Evolutionary conservation across 495 filamentous ascomycete genomes (phyloP), one percentile per base, ranked within the genome.

Genomic region (Penicillium atrosanguineum): DNA sequence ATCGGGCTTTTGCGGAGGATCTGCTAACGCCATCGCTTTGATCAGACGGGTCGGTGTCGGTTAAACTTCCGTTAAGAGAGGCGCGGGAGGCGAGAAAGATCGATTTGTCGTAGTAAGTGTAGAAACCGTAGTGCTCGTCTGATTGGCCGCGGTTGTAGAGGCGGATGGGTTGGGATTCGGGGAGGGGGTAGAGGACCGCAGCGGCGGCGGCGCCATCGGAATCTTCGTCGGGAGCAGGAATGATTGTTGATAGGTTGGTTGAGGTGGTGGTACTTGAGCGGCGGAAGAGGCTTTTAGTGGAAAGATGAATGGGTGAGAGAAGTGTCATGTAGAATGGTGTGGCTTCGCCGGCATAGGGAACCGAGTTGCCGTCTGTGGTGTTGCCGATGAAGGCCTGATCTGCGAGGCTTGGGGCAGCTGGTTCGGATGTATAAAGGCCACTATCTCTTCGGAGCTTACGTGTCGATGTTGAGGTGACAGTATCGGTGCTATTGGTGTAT

Each of bases 101-200:
- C 6, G 88, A 88, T 57, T 90, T 89, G 69, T 92, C 84, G 69
- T 87, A 97, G 76, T 95, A 95, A 0, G 81, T 87, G 69, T 95
- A 96, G 71, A 97, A 96, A 9, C 89, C 90, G 69, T 95, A 97
- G 71, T 96, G 90, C 65, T 98, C 94, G 0, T 83, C 84, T 3
- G 79, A 72, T 31, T 85, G 69, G 18, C 86, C 91, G 20, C 90
- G 86, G 69, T 97, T 87, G 73, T 88, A 97, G 3, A 97, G 80
- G 3, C 87, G 84, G 15, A 97, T 69, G 0, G 90, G 94, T 58
- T 97, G 94, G 29, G 89, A 83, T 1, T 66, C 62, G 0, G 89
- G 81, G 39, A 83, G 77, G 0, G 87, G 83, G 50, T 77, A 76
- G 21, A 96, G 78, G n/a, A 76, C 79, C 25, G 87, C 87, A 0